Conservation (phyloP, 306 rosid genomes). For the Pyrus betulifolia region DNA sequence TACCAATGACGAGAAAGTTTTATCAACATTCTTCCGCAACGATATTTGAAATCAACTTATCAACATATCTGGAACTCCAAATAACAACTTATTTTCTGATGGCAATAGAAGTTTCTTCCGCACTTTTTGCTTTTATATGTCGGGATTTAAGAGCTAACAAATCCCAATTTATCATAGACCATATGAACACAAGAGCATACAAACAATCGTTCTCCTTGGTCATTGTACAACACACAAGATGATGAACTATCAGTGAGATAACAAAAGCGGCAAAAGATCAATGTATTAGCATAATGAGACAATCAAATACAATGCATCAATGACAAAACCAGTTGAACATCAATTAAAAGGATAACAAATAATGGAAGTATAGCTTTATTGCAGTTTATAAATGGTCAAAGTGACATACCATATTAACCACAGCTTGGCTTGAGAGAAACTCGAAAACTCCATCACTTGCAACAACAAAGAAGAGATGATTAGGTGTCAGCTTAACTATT, state of each 20-base stretch:
- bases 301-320: not conserved
- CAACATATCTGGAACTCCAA: not conserved
- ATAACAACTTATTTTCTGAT: not conserved
- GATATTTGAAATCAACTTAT: not conserved
- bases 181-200: not conserved
- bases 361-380: not conserved
- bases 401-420: conserved; percentile 74
- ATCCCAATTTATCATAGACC: not conserved
- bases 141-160: not conserved
- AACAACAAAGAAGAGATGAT: conserved; percentile 80
- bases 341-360: not conserved
- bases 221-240: not conserved
- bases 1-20: not conserved
- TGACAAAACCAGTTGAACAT: not conserved
- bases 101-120: not conserved
- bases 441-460: conserved; percentile 98
- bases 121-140: not conserved
- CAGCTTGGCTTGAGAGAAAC: conserved; percentile 87
- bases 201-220: not conserved
- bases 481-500: conserved; percentile 54
- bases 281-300: not conserved
- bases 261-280: not conserved
- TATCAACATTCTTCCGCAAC: not conserved
- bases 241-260: not conserved
- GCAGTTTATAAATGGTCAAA: not conserved